phyloP scores from a whole-genome alignment of 2,329 filamentous ascomycete genomes.

The Aspergillus clavatus region DNA sequence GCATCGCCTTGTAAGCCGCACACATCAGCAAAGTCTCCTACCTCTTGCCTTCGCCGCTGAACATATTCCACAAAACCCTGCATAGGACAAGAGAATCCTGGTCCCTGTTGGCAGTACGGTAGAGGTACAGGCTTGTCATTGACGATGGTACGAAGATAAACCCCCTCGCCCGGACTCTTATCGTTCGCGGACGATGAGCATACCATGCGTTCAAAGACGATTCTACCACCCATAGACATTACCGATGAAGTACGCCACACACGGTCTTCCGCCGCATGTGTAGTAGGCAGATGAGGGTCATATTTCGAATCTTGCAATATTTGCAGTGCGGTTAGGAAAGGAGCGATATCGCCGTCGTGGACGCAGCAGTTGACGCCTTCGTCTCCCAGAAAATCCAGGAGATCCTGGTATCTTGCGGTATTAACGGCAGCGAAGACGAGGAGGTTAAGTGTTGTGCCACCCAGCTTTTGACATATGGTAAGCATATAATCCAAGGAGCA shows the following conservation, averaged over 20 bases:
- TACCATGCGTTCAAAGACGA: slow-evolving; percentile 51
- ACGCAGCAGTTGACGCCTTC: slow-evolving; percentile 36
- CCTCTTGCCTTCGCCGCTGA: slow-evolving; percentile 35
- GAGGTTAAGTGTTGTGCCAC: no score
- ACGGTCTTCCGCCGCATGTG: slow-evolving; percentile 41
- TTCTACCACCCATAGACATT: slow-evolving; percentile 54
- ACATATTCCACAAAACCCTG: slow-evolving; percentile 42
- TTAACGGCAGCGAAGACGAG: no score
- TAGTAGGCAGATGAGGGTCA: slow-evolving; percentile 42
- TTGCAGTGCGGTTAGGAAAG: slow-evolving; percentile 50
- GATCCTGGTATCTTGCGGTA: no score
- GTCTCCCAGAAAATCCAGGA: no score
- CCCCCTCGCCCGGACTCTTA: slow-evolving; percentile 14
- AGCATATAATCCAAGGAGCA: no score
- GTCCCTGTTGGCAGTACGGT: slow-evolving; percentile 45
- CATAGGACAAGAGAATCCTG: slow-evolving; percentile 47
- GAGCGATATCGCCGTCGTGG: slow-evolving; percentile 56
- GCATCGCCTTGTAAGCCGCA: slow-evolving; percentile 45
- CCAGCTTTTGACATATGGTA: no score
- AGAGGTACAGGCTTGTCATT: slow-evolving; percentile 54
- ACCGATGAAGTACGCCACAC: slow-evolving; percentile 54
- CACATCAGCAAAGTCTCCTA: slow-evolving; percentile 46
- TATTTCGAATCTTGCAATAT: slow-evolving; percentile 41
- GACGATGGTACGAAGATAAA: slow-evolving; percentile 51
- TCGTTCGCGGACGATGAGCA: slow-evolving; percentile 30